Evolutionary conservation across 768 basidiomycete species (phyloP), one percentile per base, ranked within the genome.

Genomic region (Suillus spraguei): DNA sequence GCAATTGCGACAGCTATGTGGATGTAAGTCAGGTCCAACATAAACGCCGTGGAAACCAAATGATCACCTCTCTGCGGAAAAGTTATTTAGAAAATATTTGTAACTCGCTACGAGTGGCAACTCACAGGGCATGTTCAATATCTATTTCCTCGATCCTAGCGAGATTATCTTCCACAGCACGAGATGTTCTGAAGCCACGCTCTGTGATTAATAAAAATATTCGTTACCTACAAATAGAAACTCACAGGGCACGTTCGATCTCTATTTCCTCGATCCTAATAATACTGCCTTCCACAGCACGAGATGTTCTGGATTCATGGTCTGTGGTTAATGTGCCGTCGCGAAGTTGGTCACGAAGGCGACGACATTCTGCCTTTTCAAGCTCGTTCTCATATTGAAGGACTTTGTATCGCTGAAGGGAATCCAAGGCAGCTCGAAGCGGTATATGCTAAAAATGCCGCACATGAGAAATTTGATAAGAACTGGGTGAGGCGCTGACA

Each of bases 401-500:
- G 36, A 70, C 65, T 63, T 78, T 79, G 72, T 76, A 79, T 64
- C 78, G 73, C 38, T 75, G 73, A 38, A 83, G 70, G 20, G 81
- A 76, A 9, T 69, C 69, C 36, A 79, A 73, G 3, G 74, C 38
- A 59, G 68, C 60, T 20, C 72, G 74, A 52, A 80, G 63, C 6
- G 79, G 74, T 39, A 66, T 69, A 63, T 74, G 54, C 79, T 80
- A 71, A 38, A 68, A 66, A 35, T 60, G 62, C 54, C 58, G 50
- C 11, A 64, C 35, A 63, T 74, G 49, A 76, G 70, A 68, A 64
- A 39, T 58, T 55, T 33, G 65, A 54, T 3, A 35, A 59, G 10
- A 55, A 39, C 17, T 38, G 10, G 22, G 5, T 17, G 13, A 55
- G 7, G n/a, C 24, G 6, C 11, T 32, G 50, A 13, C 16, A 59